Evolutionary conservation across 495 filamentous ascomycete genomes (phyloP).

Genomic region (Hypoxylon fuscum): DNA sequence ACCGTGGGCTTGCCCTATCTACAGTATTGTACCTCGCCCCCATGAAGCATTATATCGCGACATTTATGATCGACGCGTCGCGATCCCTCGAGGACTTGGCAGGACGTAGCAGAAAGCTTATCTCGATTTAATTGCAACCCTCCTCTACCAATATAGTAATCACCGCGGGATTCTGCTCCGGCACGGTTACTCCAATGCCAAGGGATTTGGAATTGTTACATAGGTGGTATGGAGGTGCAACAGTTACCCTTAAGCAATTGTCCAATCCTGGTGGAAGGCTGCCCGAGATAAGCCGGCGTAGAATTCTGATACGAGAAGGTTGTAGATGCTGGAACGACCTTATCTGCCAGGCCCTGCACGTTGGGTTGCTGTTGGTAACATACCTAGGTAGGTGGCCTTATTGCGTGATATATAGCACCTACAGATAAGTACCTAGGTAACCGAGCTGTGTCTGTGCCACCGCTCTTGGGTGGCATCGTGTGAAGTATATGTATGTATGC

Average conservation of each 20-base stretch:
- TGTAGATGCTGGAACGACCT: slow-evolving; percentile 11
- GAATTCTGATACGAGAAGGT: slow-evolving; percentile 27
- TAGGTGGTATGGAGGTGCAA: too few relatives aligned
- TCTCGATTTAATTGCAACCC: too few relatives aligned
- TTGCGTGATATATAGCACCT: slow-evolving; percentile 7
- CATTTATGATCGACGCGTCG: too few relatives aligned
- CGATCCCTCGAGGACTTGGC: too few relatives aligned
- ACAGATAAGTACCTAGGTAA: slow-evolving; percentile 14
- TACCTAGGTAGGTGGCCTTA: neutral
- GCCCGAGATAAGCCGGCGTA: slow-evolving; percentile 14
- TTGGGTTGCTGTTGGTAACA: slow-evolving; percentile 1
- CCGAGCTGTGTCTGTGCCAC: too few relatives aligned
- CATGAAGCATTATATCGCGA: too few relatives aligned
- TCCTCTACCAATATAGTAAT: too few relatives aligned
- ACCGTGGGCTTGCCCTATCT: too few relatives aligned
- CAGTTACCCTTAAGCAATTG: neutral
- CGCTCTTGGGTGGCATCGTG: neutral
- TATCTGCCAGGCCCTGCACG: slow-evolving; percentile 15
- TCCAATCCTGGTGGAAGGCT: slow-evolving; percentile 7
- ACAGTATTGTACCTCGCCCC: too few relatives aligned
- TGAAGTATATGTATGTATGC: neutral
- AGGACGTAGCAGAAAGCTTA: too few relatives aligned
- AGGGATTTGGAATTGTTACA: slow-evolving; percentile 28
- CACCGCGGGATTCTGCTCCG: too few relatives aligned
- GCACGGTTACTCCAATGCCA: neutral